Evolutionary conservation across 352 stramenopile species (phyloP).

Genomic region (Phytophthora boehmeriae): DNA sequence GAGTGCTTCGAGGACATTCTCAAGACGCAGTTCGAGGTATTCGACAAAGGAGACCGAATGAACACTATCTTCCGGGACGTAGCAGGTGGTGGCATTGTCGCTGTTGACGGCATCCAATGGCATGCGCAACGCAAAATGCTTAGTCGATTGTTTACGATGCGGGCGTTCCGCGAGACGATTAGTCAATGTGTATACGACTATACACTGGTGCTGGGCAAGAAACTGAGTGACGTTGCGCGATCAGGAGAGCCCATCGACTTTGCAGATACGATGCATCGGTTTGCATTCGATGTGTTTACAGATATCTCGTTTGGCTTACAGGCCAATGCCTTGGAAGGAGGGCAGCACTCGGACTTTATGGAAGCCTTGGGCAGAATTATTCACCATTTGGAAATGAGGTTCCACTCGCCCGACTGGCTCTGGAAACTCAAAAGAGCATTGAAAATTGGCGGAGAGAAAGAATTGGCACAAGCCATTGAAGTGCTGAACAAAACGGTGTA

Average conservation of each 20-base stretch:
- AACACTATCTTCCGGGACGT: conserved; percentile 49
- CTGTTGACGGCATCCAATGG: conserved; percentile 56
- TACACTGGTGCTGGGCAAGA: conserved; percentile 31
- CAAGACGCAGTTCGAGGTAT: conserved; percentile 71
- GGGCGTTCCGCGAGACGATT: conserved; percentile 44
- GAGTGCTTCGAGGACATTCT: conserved; percentile 51
- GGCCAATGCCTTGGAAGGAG: conserved; percentile 42
- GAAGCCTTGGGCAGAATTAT: conserved; percentile 43
- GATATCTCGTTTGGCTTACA: conserved; percentile 62
- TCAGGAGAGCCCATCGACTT: conserved; percentile 32
- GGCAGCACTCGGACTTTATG: conserved; percentile 56
- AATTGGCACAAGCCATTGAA: conserved; percentile 33
- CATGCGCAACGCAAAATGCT: conserved; percentile 65
- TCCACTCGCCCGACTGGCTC: conserved; percentile 50
- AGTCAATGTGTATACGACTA: conserved; percentile 46
- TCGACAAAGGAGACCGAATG: conserved; percentile 62
- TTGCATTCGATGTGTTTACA: conserved; percentile 63
- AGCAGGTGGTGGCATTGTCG: conserved; percentile 63
- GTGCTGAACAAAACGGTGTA: conserved; percentile 48
- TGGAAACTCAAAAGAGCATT: conserved; percentile 67
- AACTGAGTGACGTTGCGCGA: conserved; percentile 21
- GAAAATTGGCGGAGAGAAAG: conserved; percentile 44
- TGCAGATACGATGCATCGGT: conserved; percentile 47
- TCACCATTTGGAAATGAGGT: conserved; percentile 43
- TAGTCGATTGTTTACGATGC: conserved; percentile 81